phyloP scores from a whole-genome alignment of 768 basidiomycete genomes.

The Pholiota molesta region DNA sequence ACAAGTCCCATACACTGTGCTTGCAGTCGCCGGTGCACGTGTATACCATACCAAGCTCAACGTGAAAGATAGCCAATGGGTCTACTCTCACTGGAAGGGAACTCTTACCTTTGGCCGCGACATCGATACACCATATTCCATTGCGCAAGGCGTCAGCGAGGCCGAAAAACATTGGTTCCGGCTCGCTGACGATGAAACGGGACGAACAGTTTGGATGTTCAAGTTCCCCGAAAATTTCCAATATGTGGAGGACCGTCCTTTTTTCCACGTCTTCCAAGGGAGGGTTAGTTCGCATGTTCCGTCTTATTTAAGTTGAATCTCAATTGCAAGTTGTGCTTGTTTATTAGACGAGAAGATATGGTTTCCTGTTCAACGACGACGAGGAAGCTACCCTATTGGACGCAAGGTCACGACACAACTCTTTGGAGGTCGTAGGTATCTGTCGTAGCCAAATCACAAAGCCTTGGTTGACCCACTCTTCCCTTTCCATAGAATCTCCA shows the following conservation, averaged over 20 bases:
- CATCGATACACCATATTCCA: slow-evolving; percentile 34
- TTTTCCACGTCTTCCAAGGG: slow-evolving; percentile 90
- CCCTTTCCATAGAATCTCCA: slow-evolving; percentile 15
- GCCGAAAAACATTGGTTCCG: slow-evolving; percentile 60
- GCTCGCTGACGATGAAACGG: slow-evolving; percentile 57
- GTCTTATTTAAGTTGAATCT: neutral
- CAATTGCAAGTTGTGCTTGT: slow-evolving; percentile 50
- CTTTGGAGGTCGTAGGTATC: slow-evolving; percentile 28
- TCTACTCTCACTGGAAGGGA: slow-evolving; percentile 61
- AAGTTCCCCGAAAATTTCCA: slow-evolving; percentile 60
- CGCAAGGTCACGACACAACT: slow-evolving; percentile 38
- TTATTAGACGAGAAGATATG: slow-evolving; percentile 54
- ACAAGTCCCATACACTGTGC: slow-evolving; percentile 42
- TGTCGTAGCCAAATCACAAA: slow-evolving; percentile 6
- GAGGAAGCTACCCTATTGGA: slow-evolving; percentile 44
- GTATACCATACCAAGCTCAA: slow-evolving; percentile 64
- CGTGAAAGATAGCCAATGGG: slow-evolving; percentile 52
- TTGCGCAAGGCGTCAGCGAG: slow-evolving; percentile 24
- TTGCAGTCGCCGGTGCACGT: slow-evolving; percentile 58
- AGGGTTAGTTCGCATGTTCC: slow-evolving; percentile 57
- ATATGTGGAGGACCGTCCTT: slow-evolving; percentile 84
- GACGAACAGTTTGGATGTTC: slow-evolving; percentile 71
- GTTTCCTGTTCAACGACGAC: slow-evolving; percentile 54
- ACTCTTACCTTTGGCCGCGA: slow-evolving; percentile 58
- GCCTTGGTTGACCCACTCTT: slow-evolving; percentile 16